Evolutionary conservation across 1,284 basidiomycete genomes (phyloP).

Genomic region (Melanopsichium pennsylvanicum): DNA sequence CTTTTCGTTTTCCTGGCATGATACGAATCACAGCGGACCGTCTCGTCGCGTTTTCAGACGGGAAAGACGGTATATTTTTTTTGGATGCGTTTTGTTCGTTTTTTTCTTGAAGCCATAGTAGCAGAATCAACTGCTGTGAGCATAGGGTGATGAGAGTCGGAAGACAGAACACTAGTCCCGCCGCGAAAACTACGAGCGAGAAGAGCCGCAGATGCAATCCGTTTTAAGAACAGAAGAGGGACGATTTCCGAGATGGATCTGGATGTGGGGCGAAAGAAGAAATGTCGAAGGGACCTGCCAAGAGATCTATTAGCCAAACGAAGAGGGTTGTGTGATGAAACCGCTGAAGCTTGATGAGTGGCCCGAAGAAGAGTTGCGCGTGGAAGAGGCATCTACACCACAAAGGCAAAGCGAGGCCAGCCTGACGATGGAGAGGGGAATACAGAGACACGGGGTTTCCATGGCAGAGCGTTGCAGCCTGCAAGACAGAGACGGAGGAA

Average conservation of each 20-base stretch:
- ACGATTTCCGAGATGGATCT: slow-evolving; percentile 6
- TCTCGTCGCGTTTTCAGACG: not conserved
- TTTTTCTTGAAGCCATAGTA: slow-evolving; percentile 1
- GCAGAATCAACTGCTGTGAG: slow-evolving; percentile 9
- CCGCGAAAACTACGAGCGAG: not conserved
- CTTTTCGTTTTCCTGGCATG: not conserved
- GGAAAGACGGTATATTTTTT: not conserved
- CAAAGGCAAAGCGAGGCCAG: not conserved
- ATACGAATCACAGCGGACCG: not conserved
- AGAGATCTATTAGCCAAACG: slow-evolving; percentile 31
- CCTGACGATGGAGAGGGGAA: slow-evolving; percentile 17
- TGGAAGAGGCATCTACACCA: not conserved
- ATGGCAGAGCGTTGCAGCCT: slow-evolving; percentile 8
- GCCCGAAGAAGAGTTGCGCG: not conserved
- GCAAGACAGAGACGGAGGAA: slow-evolving; percentile 1
- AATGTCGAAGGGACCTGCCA: slow-evolving; percentile 26
- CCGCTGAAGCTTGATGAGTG: slow-evolving; percentile 26
- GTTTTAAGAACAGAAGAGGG: not conserved
- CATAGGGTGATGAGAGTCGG: slow-evolving; percentile 3
- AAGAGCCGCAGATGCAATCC: slow-evolving; percentile 10
- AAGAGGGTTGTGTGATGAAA: slow-evolving; percentile 5
- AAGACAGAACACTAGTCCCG: not conserved
- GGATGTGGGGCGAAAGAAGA: slow-evolving; percentile 1
- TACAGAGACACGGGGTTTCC: slow-evolving; percentile 14
- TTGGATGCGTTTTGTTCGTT: not conserved